phyloP scores from a whole-genome alignment of 2,329 filamentous ascomycete species.

The Metarhizium guizhouense region DNA sequence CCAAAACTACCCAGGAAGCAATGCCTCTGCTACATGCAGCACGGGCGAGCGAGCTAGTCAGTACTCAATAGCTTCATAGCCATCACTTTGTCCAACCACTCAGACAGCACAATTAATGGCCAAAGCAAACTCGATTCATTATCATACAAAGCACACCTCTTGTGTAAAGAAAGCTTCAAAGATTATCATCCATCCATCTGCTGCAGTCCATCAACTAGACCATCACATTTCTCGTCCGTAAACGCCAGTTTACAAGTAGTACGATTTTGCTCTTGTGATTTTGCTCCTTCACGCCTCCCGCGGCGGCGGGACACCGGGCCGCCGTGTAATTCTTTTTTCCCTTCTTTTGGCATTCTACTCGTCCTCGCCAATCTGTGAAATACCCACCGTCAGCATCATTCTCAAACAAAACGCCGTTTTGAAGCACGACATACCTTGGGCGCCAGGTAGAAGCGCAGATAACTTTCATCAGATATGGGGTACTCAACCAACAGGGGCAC shows the following conservation, averaged over 20 bases:
- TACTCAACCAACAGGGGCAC: slow-evolving; percentile 96
- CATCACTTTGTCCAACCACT: too few relatives aligned
- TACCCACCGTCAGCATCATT: background rate
- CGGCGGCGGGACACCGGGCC: too few relatives aligned
- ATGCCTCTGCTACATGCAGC: too few relatives aligned
- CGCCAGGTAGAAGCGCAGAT: slow-evolving; percentile 93
- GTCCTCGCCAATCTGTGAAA: slow-evolving; percentile 28
- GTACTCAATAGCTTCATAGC: too few relatives aligned
- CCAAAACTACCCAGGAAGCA: too few relatives aligned
- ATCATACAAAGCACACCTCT: too few relatives aligned
- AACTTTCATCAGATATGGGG: slow-evolving; percentile 68
- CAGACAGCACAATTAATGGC: too few relatives aligned
- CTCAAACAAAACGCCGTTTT: background rate
- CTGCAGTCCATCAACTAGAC: background rate
- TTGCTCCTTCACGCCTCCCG: background rate
- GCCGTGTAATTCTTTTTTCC: too few relatives aligned
- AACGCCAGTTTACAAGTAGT: slow-evolving; percentile 4
- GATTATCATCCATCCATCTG: background rate
- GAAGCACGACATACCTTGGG: slow-evolving; percentile 69
- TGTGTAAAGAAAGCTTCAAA: background rate
- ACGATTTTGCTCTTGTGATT: slow-evolving; percentile 11
- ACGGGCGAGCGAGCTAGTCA: too few relatives aligned
- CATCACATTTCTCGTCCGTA: slow-evolving; percentile 1
- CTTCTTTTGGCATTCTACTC: slow-evolving; percentile 17
- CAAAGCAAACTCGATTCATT: too few relatives aligned